Evolutionary conservation across 495 filamentous ascomycete species (phyloP).

Genomic region (Immersiella caudata): DNA sequence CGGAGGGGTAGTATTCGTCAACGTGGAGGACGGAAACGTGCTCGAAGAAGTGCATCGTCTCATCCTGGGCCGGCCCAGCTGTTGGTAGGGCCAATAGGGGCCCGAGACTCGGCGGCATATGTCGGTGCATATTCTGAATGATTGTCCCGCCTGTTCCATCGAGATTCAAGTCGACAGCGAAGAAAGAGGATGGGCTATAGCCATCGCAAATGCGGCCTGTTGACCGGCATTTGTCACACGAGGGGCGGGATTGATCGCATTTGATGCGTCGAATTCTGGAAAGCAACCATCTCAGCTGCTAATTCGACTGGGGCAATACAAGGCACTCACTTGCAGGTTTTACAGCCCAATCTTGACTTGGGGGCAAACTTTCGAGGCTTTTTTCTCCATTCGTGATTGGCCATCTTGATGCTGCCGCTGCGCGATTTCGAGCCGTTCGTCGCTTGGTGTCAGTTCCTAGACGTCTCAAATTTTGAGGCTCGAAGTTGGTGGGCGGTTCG

Average conservation of each 20-base stretch:
- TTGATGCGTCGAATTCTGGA: background rate
- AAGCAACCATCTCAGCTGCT: background rate
- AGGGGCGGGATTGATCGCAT: background rate
- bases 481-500: background rate
- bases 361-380: background rate
- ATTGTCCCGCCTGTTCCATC: background rate
- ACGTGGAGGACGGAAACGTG: background rate
- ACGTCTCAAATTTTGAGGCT: background rate
- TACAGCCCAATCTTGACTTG: background rate
- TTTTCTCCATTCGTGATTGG: conserved; percentile 3
- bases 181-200: background rate
- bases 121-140: background rate
- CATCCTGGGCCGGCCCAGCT: background rate
- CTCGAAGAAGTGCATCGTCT: background rate
- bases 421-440: background rate
- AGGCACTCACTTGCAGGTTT: background rate
- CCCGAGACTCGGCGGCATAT: background rate
- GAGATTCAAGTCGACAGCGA: background rate
- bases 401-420: background rate
- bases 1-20: background rate
- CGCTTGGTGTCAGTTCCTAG: background rate
- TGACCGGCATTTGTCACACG: background rate
- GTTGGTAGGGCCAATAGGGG: background rate
- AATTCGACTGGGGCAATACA: too few species aligned
- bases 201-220: background rate